Percentiles rank a stretch among this genome's conserved stretches.
phyloP scores from a whole-genome alignment of 1,284 basidiomycete species.

The Spongispora temasekensis region DNA sequence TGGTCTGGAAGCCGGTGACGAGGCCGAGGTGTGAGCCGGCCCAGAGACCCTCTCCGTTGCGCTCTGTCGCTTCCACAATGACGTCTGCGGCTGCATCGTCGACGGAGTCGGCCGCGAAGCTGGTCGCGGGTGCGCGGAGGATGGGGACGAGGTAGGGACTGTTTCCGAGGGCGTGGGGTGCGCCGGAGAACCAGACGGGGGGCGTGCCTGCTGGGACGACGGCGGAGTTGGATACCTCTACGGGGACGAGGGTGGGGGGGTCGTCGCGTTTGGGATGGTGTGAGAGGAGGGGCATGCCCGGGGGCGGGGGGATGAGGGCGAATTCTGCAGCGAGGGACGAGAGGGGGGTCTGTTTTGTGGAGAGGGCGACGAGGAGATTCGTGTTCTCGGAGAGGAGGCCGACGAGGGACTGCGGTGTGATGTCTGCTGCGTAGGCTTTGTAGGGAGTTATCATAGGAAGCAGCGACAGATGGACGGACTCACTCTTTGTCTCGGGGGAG shows the following conservation, averaged over 20 bases:
- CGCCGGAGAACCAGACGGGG: conserved; percentile 78
- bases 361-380: conserved; percentile 85
- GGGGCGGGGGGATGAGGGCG: conserved; percentile 73
- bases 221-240: conserved; percentile 44
- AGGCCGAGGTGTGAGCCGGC: conserved; percentile 76
- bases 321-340: conserved; percentile 77
- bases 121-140: conserved; percentile 74
- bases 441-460: conserved; percentile 7
- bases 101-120: conserved; percentile 67
- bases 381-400: conserved; percentile 69
- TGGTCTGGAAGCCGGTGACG: conserved; percentile 89
- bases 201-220: conserved; percentile 50
- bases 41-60: conserved; percentile 74
- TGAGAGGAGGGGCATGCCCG: conserved; percentile 70
- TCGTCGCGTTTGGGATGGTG: conserved; percentile 72
- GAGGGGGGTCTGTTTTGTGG: conserved; percentile 69
- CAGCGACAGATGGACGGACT: conserved; percentile 12
- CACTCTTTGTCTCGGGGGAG: conserved; percentile 81
- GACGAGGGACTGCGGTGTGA: conserved; percentile 85
- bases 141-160: conserved; percentile 87
- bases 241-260: conserved; percentile 60
- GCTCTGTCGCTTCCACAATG: conserved; percentile 66
- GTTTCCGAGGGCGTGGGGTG: conserved; percentile 70
- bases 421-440: conserved; percentile 71
- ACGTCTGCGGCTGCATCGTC: conserved; percentile 58